Evolutionary conservation across 2,329 filamentous ascomycete species (phyloP).

Genomic region (Aspergillus sp.): DNA sequence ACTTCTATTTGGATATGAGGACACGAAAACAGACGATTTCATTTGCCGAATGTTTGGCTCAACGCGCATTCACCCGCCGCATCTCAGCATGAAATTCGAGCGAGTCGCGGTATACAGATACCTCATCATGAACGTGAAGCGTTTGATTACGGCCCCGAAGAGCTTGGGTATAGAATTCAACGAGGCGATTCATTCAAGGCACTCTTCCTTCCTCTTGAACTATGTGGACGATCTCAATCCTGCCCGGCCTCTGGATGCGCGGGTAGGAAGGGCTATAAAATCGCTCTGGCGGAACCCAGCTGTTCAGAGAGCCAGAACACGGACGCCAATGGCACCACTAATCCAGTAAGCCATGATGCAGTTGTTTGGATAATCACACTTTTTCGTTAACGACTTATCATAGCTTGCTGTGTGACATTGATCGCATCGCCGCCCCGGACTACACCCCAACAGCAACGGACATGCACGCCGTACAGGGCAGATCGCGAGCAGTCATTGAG

Average conservation of each 20-base stretch:
- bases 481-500: not conserved
- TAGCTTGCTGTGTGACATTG: not conserved
- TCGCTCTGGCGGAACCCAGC: not conserved
- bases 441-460: not conserved
- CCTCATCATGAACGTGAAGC: not conserved
- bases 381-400: no score
- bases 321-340: not conserved
- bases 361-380: no score
- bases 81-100: not conserved
- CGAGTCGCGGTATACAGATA: not conserved
- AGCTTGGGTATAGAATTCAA: not conserved
- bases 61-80: not conserved
- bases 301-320: not conserved
- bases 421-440: not conserved
- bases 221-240: not conserved
- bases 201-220: not conserved
- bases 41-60: not conserved
- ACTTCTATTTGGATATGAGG: not conserved
- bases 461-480: not conserved
- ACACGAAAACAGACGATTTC: not conserved
- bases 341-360: no score
- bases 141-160: not conserved
- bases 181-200: accelerated
- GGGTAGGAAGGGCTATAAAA: not conserved
- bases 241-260: not conserved